Evolutionary conservation across 495 filamentous ascomycete genomes (phyloP), one percentile per base, ranked within the genome.

Genomic region (Apodospora peruviana): DNA sequence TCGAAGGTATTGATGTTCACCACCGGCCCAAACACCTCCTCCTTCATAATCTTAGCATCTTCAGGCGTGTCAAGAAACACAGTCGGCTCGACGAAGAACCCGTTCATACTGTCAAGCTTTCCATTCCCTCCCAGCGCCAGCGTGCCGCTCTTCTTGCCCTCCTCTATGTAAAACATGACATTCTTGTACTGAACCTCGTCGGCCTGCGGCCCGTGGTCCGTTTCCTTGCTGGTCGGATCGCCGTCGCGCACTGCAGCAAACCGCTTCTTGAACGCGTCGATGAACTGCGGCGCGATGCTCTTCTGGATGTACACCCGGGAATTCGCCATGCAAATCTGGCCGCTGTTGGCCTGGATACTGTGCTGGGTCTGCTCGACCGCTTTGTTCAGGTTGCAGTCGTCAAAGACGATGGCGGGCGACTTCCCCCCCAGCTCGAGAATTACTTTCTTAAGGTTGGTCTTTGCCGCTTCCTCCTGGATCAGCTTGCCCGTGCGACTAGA

Each of bases 381-480:
- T 29, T 70, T 76, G 5, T 85, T 80, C 11, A 91, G 56, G 47
- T 90, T 75, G 1, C 84, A 84, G 53, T 90, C 88, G 0, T 76
- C 77, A 38, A 89, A 80, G 27, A 91, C 67, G 48, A 91, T 69
- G 22, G 82, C 68, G 0, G 88, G 85, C 11, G 79, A 85, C 70
- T 91, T 91, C 35, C 88, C 88, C 39, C 88, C 88, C 0, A 91
- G 77, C 61, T 93, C 88, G 73, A 91, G 81, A 7, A 86, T 88
- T 21, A 88, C 81, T 57, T 84, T 86, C 60, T 91, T 91, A 73
- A 91, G 58, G 48, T 70, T 74, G 2, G 65, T 64, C 27, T 58
- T 44, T 5, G 71, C 70, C 1, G 72, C 69, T 16, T 69, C 65
- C 40, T 66, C 56, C 48, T 72, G 66, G 21, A 77, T 68, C 21